Evolutionary conservation across 2,329 filamentous ascomycete genomes (phyloP).

Genomic region (Cercospora berteroae): DNA sequence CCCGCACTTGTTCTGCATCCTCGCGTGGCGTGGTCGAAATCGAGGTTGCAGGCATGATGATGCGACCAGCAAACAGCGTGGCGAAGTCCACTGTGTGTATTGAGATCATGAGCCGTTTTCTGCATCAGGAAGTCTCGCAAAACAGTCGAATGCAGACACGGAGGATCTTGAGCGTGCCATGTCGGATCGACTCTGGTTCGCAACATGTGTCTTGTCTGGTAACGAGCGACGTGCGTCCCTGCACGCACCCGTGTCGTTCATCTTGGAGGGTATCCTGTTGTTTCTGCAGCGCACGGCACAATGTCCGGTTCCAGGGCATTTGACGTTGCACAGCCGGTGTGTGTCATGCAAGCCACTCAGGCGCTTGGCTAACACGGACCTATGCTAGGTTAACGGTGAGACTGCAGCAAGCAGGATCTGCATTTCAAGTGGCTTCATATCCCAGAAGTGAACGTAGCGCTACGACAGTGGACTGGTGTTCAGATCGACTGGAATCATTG

Average conservation of each 20-base stretch:
- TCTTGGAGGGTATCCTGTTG: neutral
- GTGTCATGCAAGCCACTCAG: slow-evolving; percentile 7
- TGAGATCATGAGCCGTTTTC: neutral
- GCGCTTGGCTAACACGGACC: neutral
- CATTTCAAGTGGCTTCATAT: neutral
- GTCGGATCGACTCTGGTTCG: neutral
- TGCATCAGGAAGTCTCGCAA: neutral
- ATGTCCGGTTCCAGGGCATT: neutral
- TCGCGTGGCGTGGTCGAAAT: neutral
- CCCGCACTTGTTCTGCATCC: neutral
- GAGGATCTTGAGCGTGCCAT: neutral
- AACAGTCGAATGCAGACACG: neutral
- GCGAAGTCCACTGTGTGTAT: neutral
- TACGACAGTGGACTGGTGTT: neutral
- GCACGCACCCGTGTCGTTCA: neutral
- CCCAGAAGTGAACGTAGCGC: neutral
- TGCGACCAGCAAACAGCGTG: neutral
- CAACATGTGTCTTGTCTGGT: neutral
- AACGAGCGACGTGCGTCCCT: slow-evolving; percentile 2
- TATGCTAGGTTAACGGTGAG: neutral
- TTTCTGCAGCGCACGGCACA: neutral
- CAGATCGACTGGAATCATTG: neutral
- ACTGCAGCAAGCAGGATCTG: neutral
- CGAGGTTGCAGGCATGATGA: neutral
- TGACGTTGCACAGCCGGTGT: slow-evolving; percentile 6